Evolutionary conservation across 805 yeast genomes (phyloP).

Genomic region (Limtongozyma cylindracea): DNA sequence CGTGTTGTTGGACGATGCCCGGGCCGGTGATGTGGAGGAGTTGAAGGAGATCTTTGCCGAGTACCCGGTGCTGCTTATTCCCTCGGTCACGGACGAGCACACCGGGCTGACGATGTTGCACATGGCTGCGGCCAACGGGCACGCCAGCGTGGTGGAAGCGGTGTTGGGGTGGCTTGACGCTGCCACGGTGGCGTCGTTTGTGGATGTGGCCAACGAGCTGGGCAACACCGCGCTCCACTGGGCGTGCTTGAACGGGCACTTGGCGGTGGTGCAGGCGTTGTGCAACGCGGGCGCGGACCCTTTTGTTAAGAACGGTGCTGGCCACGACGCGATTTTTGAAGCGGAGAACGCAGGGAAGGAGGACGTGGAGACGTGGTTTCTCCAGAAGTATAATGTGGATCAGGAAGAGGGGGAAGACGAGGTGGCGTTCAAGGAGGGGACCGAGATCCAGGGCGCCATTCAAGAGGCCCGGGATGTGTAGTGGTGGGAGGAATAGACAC

Average conservation of each 20-base stretch:
- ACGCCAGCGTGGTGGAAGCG: constrained; percentile 36
- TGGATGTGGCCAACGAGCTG: constrained; percentile 25
- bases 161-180: constrained; percentile 27
- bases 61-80: constrained; percentile 13
- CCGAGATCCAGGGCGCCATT: no score
- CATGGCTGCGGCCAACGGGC: constrained; percentile 94
- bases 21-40: constrained; percentile 70
- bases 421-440: constrained; percentile 14
- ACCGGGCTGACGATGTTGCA: constrained; percentile 63
- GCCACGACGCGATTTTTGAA: constrained; percentile 70
- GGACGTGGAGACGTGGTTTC: constrained; percentile 55
- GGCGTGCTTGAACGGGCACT: constrained; percentile 81
- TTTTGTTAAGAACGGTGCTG: constrained; percentile 43
- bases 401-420: no score
- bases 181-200: constrained; percentile 4
- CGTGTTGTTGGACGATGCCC: constrained; percentile 56
- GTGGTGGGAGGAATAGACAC: no score
- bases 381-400: constrained; percentile 48
- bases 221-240: constrained; percentile 94
- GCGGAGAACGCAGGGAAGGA: constrained; percentile 63
- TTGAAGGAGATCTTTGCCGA: constrained; percentile 41
- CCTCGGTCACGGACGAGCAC: constrained; percentile 29
- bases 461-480: no score
- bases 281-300: constrained; percentile 69
- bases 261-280: constrained; percentile 38